Base-by-base conservation (phyloP, 345 rosid species). In the Dipteronia dyeriana region DNA sequence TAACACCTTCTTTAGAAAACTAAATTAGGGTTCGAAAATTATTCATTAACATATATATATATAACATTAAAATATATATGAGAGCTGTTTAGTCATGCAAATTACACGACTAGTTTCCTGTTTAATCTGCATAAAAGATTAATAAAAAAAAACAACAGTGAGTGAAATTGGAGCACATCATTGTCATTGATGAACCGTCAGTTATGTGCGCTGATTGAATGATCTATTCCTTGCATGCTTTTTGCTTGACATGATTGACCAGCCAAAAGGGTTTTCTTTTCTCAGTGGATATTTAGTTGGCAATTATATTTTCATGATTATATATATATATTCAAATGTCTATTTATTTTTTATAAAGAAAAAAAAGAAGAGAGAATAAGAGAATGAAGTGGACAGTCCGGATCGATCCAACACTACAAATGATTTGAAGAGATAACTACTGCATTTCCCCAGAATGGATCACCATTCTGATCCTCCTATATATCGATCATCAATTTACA, bases 251-350 rank as follows among this genome's bases (percentile, higher is more conserved):
- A 83, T 88, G 90, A 88, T 86, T 85, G 88, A 81, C 74, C 79
- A 79, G 76, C 80, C 79, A 80, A 88, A 82, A 82, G 66, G 73
- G 72, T 41, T 78, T 76, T 82, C 84, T 41, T 78, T 76, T 82
- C 84, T 73, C 78, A 82, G 93, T 90, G 93, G 91, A 86, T 86
- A 84, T 82, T 88, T 86, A 84, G 91, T 76, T 88, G 93, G 86
- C 91, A 90, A 90, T 88, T 72, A 86, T 88, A 86, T 85, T 82
- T 75, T 41, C 69, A 83, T 86, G 83, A 89, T 89, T 84, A 87
- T 82, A 17, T 56, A 20, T 64, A 19, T 34, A 14, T 20, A 23
- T 34, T 34, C 38, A 34, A 34, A 34, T 34, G 23, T 47, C 19
- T 29, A 31, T 53, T 4, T 41, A 1, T 45, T 4, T 26, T 59